Conservation (phyloP, 352 stramenopile genomes). For the Saprolegnia parasitica region DNA sequence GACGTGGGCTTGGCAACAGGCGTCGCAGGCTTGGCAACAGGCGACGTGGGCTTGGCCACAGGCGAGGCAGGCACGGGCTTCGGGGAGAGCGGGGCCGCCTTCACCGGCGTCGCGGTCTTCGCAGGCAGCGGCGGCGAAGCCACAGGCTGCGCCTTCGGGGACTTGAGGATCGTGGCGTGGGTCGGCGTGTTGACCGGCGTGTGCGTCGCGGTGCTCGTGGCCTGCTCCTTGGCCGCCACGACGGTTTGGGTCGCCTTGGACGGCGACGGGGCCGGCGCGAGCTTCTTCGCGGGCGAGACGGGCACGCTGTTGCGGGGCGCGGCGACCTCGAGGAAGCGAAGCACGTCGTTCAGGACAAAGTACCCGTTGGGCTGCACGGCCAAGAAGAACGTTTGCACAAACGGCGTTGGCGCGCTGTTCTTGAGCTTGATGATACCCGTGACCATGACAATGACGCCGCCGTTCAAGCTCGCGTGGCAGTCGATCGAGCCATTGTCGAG, state of each 20-base stretch:
- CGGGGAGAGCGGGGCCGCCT: constrained; percentile 32
- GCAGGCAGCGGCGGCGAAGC: constrained; percentile 15
- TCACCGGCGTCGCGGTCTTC: constrained; percentile 34
- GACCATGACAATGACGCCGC: constrained; percentile 78
- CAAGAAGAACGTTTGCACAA: constrained; percentile 86
- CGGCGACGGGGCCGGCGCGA: constrained; percentile 28
- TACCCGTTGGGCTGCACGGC: constrained; percentile 83
- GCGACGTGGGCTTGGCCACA: constrained; percentile 21
- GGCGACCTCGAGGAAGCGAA: constrained; percentile 76
- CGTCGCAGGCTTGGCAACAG: constrained; percentile 15
- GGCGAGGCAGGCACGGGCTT: constrained; percentile 33
- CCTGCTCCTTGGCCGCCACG: constrained; percentile 33
- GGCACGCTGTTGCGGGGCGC: constrained; percentile 16
- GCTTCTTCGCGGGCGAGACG: constrained; percentile 21
- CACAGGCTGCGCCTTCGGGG: constrained; percentile 30
- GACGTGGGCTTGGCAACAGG: neutral
- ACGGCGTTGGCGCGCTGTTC: constrained; percentile 52
- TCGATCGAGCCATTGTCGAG: constrained; percentile 81
- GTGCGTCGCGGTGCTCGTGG: constrained; percentile 10
- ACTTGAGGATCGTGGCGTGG: constrained; percentile 29
- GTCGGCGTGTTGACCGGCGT: constrained; percentile 31
- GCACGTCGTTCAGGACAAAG: constrained; percentile 84
- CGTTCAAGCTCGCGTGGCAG: constrained; percentile 66
- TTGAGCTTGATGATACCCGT: constrained; percentile 82
- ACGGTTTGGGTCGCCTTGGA: constrained; percentile 32